Conservation (phyloP, 306 rosid species). For the Malus fusca region DNA sequence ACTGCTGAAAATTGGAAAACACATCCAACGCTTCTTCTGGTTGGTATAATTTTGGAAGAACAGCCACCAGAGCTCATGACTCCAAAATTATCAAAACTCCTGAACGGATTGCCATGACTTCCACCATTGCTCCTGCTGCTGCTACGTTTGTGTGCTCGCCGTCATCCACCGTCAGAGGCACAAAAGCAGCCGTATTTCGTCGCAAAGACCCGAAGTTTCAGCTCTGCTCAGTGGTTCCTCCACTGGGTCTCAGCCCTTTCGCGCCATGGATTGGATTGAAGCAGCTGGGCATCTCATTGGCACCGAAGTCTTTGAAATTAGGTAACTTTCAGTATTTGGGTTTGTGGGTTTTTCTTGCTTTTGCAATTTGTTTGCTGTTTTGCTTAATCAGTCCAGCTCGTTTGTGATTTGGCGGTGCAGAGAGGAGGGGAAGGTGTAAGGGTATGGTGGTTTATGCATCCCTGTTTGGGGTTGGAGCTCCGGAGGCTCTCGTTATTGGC, state of each 20-base stretch:
- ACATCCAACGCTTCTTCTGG: neutral
- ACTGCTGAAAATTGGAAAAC: neutral
- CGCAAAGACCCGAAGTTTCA: constrained; percentile 28
- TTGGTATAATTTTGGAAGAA: constrained; percentile 14
- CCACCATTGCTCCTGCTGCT: constrained; percentile 21
- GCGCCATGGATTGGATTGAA: constrained; percentile 82
- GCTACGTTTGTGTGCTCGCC: constrained; percentile 37
- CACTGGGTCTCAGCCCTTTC: constrained; percentile 44
- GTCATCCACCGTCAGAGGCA: constrained; percentile 12
- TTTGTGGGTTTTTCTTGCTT: neutral
- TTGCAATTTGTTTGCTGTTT: neutral
- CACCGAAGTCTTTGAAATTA: constrained; percentile 26
- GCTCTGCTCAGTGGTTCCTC: constrained; percentile 33
- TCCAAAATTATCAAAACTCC: constrained; percentile 1
- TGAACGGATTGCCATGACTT: constrained; percentile 56
- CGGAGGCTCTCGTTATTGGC: constrained; percentile 96
- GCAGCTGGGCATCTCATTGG: constrained; percentile 57
- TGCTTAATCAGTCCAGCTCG: neutral
- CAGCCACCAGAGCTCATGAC: constrained; percentile 4
- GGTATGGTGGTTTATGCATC: constrained; percentile 80
- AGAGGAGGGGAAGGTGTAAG: constrained; percentile 45
- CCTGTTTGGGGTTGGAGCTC: constrained; percentile 98
- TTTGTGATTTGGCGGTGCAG: constrained; percentile 32
- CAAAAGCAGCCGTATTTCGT: constrained; percentile 21
- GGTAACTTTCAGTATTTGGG: constrained; percentile 25